Evolutionary conservation across 768 basidiomycete genomes (phyloP).

Genomic region (Tricholoma furcatifolium): DNA sequence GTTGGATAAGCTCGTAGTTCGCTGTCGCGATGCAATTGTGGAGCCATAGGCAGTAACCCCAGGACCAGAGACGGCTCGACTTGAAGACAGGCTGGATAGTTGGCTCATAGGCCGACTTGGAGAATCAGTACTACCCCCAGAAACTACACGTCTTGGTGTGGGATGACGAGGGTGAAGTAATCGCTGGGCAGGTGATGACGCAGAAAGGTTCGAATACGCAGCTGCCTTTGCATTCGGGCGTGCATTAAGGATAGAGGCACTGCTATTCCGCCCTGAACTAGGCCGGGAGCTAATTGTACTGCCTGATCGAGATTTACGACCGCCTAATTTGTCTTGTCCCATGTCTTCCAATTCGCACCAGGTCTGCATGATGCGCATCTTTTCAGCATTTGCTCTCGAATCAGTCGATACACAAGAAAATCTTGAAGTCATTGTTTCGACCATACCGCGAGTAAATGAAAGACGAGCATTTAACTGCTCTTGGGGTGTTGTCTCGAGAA

Average conservation of each 20-base stretch:
- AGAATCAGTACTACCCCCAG: conserved; percentile 40
- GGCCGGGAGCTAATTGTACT: conserved; percentile 63
- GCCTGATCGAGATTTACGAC: conserved; percentile 60
- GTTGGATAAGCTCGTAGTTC: conserved; percentile 64
- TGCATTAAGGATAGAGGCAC: conserved; percentile 37
- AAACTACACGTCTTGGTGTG: conserved; percentile 47
- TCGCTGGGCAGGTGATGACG: conserved; percentile 36
- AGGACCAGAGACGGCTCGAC: conserved; percentile 73
- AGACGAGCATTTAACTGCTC: conserved; percentile 67
- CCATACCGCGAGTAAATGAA: conserved; percentile 53
- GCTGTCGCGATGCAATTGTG: conserved; percentile 83
- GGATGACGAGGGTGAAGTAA: conserved; percentile 47
- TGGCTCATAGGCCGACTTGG: conserved; percentile 57
- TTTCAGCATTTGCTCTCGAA: conserved; percentile 56
- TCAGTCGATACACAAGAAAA: conserved; percentile 53
- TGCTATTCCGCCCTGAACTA: conserved; percentile 59
- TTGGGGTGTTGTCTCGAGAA: conserved; percentile 49
- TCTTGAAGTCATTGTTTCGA: conserved; percentile 45
- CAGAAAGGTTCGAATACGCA: conserved; percentile 40
- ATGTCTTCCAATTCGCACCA: conserved; percentile 83
- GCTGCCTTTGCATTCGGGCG: conserved; percentile 28
- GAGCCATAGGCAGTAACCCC: conserved; percentile 50
- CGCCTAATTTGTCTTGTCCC: conserved; percentile 64
- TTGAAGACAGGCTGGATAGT: conserved; percentile 51
- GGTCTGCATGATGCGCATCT: conserved; percentile 69